phyloP scores from a whole-genome alignment of 352 stramenopile species.

The Thalassiosira sp. region DNA sequence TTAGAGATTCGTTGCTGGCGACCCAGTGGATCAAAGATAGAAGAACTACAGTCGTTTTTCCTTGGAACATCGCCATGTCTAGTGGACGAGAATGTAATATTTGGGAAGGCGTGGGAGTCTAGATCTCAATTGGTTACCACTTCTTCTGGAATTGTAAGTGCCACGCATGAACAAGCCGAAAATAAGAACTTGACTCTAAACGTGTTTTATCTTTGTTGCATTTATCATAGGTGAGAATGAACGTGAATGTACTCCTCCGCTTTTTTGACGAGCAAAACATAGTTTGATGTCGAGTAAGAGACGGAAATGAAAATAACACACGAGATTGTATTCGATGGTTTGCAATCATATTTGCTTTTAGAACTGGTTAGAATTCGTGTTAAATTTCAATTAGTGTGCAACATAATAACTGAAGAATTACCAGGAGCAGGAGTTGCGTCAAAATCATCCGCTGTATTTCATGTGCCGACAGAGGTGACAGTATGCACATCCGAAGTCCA shows the following conservation, averaged over 20 bases:
- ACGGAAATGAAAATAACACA: background rate
- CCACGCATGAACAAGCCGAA: background rate
- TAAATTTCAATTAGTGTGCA: too few species aligned
- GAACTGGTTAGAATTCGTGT: too few species aligned
- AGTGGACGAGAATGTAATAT: conserved; percentile 58
- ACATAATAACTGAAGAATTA: too few species aligned
- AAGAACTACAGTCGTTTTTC: conserved; percentile 68
- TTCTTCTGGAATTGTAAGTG: conserved; percentile 49
- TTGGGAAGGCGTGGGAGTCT: conserved; percentile 72
- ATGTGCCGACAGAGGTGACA: too few species aligned
- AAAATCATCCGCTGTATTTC: too few species aligned
- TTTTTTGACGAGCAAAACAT: conserved; percentile 56
- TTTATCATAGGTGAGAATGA: conserved; percentile 35
- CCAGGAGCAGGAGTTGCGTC: too few species aligned
- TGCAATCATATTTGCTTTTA: too few species aligned
- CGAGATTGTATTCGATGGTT: background rate
- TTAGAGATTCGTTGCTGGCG: conserved; percentile 63
- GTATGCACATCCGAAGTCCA: too few species aligned
- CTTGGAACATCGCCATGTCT: conserved; percentile 59
- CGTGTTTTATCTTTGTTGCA: background rate
- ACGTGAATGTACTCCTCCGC: conserved; percentile 39
- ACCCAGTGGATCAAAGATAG: conserved; percentile 50
- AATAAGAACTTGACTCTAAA: background rate
- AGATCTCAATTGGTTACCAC: conserved; percentile 60
- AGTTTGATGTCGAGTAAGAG: background rate